A percentile compares a stretch with the other conserved stretches of the same genome.
These are phyloP conservation scores for Jimgerdemannia flammicorona DNA, from an alignment of 192 early-diverging fungal genomes.

Conservation along the genomic window DNA sequence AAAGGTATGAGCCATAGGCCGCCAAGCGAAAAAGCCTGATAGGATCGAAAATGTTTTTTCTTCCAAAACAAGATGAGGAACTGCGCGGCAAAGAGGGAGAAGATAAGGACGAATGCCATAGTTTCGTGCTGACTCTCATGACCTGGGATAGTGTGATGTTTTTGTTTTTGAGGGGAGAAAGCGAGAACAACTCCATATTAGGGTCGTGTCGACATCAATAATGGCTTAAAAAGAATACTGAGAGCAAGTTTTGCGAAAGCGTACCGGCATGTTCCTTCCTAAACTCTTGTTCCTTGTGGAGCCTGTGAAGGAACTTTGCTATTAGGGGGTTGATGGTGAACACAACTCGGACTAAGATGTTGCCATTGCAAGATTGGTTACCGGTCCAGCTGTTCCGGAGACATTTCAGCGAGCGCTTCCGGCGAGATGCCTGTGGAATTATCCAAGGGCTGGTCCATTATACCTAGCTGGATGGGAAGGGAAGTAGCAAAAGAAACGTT, in stretches of 20 bases:
- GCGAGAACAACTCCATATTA: not conserved
- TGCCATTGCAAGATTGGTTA: not conserved
- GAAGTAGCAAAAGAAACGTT: no score
- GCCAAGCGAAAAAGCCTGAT: constrained; percentile 43
- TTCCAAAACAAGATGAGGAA: constrained; percentile 60
- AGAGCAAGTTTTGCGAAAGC: no score
- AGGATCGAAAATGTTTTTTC: constrained; percentile 53
- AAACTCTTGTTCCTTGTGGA: constrained; percentile 23
- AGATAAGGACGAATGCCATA: constrained; percentile 55
- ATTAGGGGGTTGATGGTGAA: no score
- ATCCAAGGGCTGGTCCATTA: no score
- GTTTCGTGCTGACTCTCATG: constrained; percentile 50
- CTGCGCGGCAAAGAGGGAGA: constrained; percentile 49
- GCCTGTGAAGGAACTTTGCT: constrained; percentile 14
- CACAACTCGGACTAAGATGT: no score
- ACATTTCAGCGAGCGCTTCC: no score
- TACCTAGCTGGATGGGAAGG: no score
- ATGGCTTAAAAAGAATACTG: not conserved
- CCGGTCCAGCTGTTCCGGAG: not conserved
- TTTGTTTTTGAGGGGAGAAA: not conserved
- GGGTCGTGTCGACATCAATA: not conserved
- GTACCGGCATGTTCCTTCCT: constrained; percentile 27
- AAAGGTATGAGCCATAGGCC: constrained; percentile 45
- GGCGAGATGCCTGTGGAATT: no score
- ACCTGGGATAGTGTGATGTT: constrained; percentile 28